Conservation (phyloP, 306 rosid genomes). For the Casuarina equisetifolia region DNA sequence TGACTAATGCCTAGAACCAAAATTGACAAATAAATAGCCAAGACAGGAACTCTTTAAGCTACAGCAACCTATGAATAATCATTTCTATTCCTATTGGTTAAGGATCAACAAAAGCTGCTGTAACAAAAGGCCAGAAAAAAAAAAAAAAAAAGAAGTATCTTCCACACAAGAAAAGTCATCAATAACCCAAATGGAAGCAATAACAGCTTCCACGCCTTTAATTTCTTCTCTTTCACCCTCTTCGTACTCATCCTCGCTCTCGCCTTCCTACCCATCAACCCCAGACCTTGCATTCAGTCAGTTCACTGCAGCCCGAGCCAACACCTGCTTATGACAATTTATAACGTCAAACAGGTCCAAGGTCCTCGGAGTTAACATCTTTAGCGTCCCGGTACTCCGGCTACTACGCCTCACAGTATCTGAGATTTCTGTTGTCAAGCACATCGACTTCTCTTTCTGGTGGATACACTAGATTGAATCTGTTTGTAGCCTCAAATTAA, state of each 20-base stretch:
- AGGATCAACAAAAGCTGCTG: not conserved
- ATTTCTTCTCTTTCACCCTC: conserved; percentile 37
- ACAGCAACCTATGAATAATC: not conserved
- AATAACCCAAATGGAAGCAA: not conserved
- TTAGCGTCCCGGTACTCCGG: conserved; percentile 76
- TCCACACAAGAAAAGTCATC: not conserved
- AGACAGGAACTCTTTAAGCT: not conserved
- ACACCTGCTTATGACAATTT: conserved; percentile 79
- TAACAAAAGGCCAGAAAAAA: not conserved
- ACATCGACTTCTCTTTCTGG: conserved; percentile 71
- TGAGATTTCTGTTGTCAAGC: conserved; percentile 65
- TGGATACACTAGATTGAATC: conserved; percentile 29
- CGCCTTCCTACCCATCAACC: conserved; percentile 43
- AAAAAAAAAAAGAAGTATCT: not conserved
- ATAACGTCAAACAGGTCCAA: conserved; percentile 78
- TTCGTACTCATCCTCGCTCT: conserved; percentile 31
- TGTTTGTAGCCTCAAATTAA: too few relatives aligned
- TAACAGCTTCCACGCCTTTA: not conserved
- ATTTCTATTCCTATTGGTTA: not conserved
- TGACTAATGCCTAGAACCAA: not conserved
- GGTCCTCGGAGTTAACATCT: conserved; percentile 84
- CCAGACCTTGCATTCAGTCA: conserved; percentile 80
- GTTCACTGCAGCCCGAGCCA: conserved; percentile 68
- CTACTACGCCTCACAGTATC: conserved; percentile 70
- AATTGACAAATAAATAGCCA: not conserved